Percentiles rank a stretch among this genome's conserved stretches.
Conservation (phyloP, 1,139 yeast genomes). For the Geotrichum bryndzae region DNA sequence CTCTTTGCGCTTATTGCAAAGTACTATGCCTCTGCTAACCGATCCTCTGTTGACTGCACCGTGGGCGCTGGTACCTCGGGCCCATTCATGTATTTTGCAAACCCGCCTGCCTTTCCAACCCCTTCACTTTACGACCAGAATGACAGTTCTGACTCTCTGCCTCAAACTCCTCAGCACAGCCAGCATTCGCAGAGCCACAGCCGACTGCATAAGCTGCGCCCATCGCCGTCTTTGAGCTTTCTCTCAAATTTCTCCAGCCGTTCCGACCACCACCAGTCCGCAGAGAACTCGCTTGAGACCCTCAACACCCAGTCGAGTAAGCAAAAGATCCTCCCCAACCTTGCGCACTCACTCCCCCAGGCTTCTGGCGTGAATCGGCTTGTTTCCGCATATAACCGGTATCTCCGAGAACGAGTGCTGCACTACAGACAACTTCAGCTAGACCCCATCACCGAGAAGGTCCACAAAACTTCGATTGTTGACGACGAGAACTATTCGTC, state of each 20-base stretch:
- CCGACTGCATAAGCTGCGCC: neutral
- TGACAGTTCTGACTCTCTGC: neutral
- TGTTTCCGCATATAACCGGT: slow-evolving; percentile 23
- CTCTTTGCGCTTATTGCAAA: slow-evolving; percentile 13
- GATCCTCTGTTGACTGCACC: slow-evolving; percentile 18
- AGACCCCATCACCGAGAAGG: slow-evolving; percentile 26
- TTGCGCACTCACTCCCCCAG: slow-evolving; percentile 17
- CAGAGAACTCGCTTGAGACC: neutral
- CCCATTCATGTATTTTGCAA: neutral
- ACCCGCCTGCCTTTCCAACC: neutral
- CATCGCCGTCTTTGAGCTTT: neutral
- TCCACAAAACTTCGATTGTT: slow-evolving; percentile 20
- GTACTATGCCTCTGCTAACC: slow-evolving; percentile 16
- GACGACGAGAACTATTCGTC: slow-evolving; percentile 17
- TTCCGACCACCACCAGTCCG: neutral
- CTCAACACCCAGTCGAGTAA: neutral
- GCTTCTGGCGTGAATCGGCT: slow-evolving; percentile 15
- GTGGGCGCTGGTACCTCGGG: slow-evolving; percentile 6
- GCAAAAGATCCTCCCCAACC: slow-evolving; percentile 15
- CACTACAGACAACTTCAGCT: slow-evolving; percentile 21
- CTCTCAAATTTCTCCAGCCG: neutral
- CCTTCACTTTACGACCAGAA: neutral
- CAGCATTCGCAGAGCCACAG: neutral
- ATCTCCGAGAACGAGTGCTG: slow-evolving; percentile 23
- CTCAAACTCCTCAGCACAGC: neutral